A percentile compares a stretch with the other conserved stretches of the same genome.
phyloP scores from a whole-genome alignment of 2,329 filamentous ascomycete genomes.

The Cyphellophora europaea region DNA sequence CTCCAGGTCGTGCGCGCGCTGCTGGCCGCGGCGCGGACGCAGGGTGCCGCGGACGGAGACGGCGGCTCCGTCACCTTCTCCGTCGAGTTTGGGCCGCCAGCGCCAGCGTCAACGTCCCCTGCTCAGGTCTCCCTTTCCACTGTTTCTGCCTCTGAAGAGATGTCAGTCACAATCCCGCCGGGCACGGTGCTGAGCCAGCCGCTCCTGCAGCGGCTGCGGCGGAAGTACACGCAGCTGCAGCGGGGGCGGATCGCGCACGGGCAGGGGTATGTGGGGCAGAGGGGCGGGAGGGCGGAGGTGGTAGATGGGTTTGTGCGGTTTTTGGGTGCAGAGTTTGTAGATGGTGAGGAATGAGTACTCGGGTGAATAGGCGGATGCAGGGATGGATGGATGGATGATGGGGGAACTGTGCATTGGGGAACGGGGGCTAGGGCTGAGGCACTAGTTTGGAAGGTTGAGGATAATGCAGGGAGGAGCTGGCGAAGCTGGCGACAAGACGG shows the following conservation, averaged over 20 bases:
- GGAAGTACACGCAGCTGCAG: conserved; percentile 39
- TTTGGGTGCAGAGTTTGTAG: conserved; percentile 34
- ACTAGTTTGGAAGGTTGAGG: no score
- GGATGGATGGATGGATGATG: no score
- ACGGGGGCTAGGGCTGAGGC: no score
- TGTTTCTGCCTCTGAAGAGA: background rate
- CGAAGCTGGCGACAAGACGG: no score
- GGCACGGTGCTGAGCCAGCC: conserved; percentile 27
- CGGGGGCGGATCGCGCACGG: conserved; percentile 25
- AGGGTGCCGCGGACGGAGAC: conserved; percentile 5
- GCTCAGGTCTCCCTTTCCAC: background rate
- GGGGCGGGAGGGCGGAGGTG: conserved; percentile 20
- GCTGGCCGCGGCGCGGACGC: conserved; percentile 8
- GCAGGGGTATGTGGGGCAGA: conserved; percentile 20
- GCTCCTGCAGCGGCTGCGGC: conserved; percentile 31
- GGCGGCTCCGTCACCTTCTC: conserved; percentile 10
- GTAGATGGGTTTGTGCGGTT: conserved; percentile 37
- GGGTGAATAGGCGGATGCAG: background rate
- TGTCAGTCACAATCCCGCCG: conserved; percentile 10
- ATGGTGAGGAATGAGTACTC: conserved; percentile 13
- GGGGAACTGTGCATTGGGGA: no score
- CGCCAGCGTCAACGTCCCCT: background rate
- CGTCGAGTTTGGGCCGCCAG: conserved; percentile 1
- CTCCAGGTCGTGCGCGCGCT: conserved; percentile 15
- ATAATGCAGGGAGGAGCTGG: no score